Conservation (phyloP, 129 eudicot species). For the Glebionis coronaria region DNA sequence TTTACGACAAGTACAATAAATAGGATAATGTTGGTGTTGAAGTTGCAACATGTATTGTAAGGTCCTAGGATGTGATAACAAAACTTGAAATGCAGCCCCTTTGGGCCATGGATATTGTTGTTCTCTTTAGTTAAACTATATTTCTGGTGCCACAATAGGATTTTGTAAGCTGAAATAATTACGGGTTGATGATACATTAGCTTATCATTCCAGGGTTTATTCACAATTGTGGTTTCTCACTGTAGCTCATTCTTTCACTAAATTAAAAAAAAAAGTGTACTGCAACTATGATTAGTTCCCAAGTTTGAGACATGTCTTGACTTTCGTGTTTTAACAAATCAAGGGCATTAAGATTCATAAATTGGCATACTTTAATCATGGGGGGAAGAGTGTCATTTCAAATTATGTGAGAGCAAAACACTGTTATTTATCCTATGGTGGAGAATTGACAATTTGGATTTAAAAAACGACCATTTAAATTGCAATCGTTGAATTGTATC, state of each 20-base stretch:
- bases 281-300: not conserved
- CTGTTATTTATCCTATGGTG: not conserved
- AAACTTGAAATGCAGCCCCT: too few species aligned
- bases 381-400: not conserved
- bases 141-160: too few species aligned
- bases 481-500: not conserved
- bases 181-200: too few species aligned
- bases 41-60: not conserved
- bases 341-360: not conserved
- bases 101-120: too few species aligned
- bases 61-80: too few species aligned
- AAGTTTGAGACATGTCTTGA: slow-evolving; percentile 11
- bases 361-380: not conserved
- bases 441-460: slow-evolving; percentile 1
- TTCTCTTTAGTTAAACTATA: too few species aligned
- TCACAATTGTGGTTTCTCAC: not conserved
- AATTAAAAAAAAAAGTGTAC: not conserved
- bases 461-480: not conserved
- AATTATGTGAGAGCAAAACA: not conserved
- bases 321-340: not conserved
- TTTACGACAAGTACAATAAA: not conserved
- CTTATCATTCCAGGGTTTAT: too few species aligned
- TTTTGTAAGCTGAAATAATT: too few species aligned
- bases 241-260: not conserved
- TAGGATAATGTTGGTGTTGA: not conserved